A percentile compares a stretch with the other conserved stretches of the same genome.
phyloP scores from a whole-genome alignment of 176 grass and related monocot species.

The Triticum dicoccoides region DNA sequence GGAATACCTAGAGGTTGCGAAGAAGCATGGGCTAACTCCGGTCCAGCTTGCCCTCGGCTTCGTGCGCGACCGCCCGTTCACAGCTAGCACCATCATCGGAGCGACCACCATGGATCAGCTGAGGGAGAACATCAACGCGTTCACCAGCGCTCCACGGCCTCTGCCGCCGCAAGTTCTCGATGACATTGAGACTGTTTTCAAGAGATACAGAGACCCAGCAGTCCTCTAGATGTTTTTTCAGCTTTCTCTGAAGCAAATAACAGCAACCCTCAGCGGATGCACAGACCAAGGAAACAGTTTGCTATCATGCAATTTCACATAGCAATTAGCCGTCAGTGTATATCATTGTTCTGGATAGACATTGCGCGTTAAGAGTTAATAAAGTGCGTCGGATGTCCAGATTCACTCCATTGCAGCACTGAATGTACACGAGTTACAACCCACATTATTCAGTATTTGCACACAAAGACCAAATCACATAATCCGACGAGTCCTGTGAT shows the following conservation, averaged over 20 bases:
- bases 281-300: neutral
- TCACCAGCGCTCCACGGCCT: slow-evolving; percentile 55
- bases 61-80: slow-evolving; percentile 71
- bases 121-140: slow-evolving; percentile 68
- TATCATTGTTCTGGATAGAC: neutral
- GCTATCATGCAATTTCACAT: neutral
- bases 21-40: slow-evolving; percentile 68
- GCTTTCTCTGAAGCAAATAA: neutral
- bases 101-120: slow-evolving; percentile 77
- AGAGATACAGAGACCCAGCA: slow-evolving; percentile 73
- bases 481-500: neutral
- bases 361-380: neutral
- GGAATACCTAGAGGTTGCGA: slow-evolving; percentile 61
- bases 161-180: slow-evolving; percentile 47
- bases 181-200: slow-evolving; percentile 66
- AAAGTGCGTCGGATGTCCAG: neutral
- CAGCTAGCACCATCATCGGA: slow-evolving; percentile 82
- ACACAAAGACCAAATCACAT: neutral
- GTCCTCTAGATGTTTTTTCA: slow-evolving; percentile 35
- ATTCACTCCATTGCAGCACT: neutral
- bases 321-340: neutral
- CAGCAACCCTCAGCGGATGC: neutral
- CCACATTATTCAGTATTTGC: neutral
- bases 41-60: slow-evolving; percentile 83
- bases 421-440: slow-evolving; percentile 1